Evolutionary conservation across 257 asterid genomes (phyloP), one percentile per base, ranked within the genome.

Genomic region (Rauvolfia tetraphylla): DNA sequence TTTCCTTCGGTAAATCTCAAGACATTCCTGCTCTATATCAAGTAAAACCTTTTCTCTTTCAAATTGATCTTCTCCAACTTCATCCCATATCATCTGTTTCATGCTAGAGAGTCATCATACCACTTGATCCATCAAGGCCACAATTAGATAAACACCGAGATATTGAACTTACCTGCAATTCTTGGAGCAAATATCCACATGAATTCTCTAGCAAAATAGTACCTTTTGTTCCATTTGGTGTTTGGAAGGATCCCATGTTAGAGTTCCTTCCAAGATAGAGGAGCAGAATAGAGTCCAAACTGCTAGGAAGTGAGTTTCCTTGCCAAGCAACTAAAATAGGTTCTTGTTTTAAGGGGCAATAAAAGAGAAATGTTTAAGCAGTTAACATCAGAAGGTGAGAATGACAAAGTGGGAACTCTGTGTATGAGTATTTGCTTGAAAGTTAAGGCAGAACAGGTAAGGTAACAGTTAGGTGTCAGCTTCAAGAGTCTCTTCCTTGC

Each of bases 21-120:
- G 90, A 84, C 97, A 95, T 56, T 95, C 98, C 78, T 95, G 98
- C 79, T 92, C 98, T 56, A 92, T 87, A 81, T 91, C 96, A 76
- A 88, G 77, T 74, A 87, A 66, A 78, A 89, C 89, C 83, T 92
- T 95, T 77, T 90, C 97, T 87, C 96, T 88, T 75, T 89, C 89
- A 51, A 82, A 82, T 46, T 90, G 79, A 75, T 92, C 97, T 78
- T 88, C 96, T 66, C 98, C 98, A 6, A 95, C 97, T 85, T 95
- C 98, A 83, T 92, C 96, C 98, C 98, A 95, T 86, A 95, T 95
- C 81, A 95, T 95, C 98, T 94, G 96, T 83, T 48, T 23, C 9
- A 38, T 0, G 71, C 9, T 0, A 71, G 25, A 48, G 22, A 77
- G 57, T 11, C 73, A 54, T 11, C 39, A 39, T 38, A 67, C 31